Percentiles rank a stretch among this genome's conserved stretches.
Evolutionary conservation across 2,329 filamentous ascomycete species (phyloP).

Genomic region (Teratosphaeria viscida): DNA sequence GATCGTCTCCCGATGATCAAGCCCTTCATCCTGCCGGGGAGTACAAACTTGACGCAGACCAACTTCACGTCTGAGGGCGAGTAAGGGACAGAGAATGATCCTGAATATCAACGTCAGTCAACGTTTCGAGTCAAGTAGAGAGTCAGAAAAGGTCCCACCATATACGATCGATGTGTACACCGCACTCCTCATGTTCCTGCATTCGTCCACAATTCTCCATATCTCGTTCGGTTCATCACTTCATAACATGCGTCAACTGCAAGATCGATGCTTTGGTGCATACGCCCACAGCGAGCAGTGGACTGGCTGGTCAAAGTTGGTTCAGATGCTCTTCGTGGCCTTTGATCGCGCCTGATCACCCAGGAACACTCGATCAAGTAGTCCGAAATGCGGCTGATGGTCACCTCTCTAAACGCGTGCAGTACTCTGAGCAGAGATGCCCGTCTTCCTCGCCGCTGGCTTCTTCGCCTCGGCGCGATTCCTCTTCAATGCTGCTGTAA

Average conservation of each 20-base stretch:
- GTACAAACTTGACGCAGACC: constrained; percentile 26
- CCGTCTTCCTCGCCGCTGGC: not conserved
- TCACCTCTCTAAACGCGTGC: no score
- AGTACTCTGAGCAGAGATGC: not conserved
- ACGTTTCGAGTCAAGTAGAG: not conserved
- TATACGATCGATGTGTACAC: not conserved
- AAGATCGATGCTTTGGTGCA: no score
- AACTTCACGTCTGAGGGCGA: constrained; percentile 23
- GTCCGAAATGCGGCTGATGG: no score
- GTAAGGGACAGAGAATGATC: not conserved
- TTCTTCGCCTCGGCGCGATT: not conserved
- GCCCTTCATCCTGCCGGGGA: constrained; percentile 28
- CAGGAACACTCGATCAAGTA: no score
- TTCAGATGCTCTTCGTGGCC: not conserved
- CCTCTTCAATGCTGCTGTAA: not conserved
- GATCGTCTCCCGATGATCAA: constrained; percentile 1
- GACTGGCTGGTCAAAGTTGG: no score
- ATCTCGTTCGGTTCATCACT: no score
- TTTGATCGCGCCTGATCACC: no score
- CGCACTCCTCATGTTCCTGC: no score
- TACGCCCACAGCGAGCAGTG: no score
- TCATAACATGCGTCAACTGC: no score
- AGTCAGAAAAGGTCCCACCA: not conserved
- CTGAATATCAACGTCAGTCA: not conserved
- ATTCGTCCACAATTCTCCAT: no score